Evolutionary conservation across 2,329 filamentous ascomycete species (phyloP).

Genomic region (Lecanoromycetidae sp.): DNA sequence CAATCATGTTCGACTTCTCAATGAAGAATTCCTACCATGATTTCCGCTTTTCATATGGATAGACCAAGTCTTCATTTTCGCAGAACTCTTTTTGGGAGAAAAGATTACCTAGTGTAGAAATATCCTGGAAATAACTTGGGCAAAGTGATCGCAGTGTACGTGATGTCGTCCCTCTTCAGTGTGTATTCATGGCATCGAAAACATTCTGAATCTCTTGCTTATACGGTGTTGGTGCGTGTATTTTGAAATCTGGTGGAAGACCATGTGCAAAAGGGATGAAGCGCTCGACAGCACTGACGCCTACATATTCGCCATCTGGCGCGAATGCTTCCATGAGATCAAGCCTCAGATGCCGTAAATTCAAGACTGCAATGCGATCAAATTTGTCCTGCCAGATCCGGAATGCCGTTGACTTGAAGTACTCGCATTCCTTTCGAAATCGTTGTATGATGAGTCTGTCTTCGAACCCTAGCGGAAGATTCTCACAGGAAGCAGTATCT

Average conservation of each 20-base stretch:
- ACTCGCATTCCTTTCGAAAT: not conserved
- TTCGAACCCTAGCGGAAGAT: too few relatives aligned
- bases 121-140: too few relatives aligned
- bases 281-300: not conserved
- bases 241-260: not conserved
- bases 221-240: not conserved
- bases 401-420: not conserved
- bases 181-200: not conserved
- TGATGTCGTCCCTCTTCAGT: too few relatives aligned
- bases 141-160: too few relatives aligned
- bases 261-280: slow-evolving; percentile 2
- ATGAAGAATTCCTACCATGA: too few relatives aligned
- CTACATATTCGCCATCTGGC: slow-evolving; percentile 1
- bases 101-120: too few relatives aligned
- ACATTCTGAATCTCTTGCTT: slow-evolving; percentile 1
- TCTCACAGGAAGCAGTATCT: too few relatives aligned
- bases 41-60: too few relatives aligned
- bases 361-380: slow-evolving; percentile 3
- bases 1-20: not conserved
- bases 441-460: not conserved
- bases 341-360: slow-evolving; percentile 1
- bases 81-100: too few relatives aligned
- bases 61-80: too few relatives aligned
- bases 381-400: slow-evolving; percentile 9
- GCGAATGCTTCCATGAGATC: slow-evolving; percentile 7